Evolutionary conservation across 768 basidiomycete genomes (phyloP).

Genomic region (Russula abietina): DNA sequence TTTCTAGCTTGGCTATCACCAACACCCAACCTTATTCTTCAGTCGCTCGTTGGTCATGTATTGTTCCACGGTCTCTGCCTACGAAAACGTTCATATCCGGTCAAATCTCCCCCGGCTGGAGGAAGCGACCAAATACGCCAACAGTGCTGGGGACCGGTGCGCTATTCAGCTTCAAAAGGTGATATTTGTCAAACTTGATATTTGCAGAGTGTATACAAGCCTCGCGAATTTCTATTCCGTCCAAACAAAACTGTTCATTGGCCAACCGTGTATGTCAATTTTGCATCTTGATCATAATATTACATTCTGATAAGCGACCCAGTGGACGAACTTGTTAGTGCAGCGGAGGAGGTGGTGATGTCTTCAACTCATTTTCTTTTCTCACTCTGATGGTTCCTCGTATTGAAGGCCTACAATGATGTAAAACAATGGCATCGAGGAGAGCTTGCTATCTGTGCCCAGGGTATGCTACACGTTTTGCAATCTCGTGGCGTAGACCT

Average conservation of each 20-base stretch:
- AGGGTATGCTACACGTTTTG: constrained; percentile 36
- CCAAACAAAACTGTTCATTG: constrained; percentile 49
- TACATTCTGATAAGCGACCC: constrained; percentile 6
- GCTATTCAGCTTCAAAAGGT: constrained; percentile 5
- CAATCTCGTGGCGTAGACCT: background rate
- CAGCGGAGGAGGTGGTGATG: constrained; percentile 54
- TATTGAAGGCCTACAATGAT: constrained; percentile 48
- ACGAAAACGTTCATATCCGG: constrained; percentile 59
- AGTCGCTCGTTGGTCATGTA: constrained; percentile 60
- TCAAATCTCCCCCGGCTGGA: constrained; percentile 55
- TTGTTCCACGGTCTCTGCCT: constrained; percentile 58
- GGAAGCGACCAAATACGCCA: constrained; percentile 57
- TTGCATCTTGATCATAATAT: background rate
- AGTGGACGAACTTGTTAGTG: constrained; percentile 54
- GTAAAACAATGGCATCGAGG: constrained; percentile 50
- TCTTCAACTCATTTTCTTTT: background rate
- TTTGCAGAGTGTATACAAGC: constrained; percentile 51
- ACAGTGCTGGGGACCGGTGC: constrained; percentile 62
- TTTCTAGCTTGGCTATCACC: background rate
- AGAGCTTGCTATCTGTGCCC: constrained; percentile 48
- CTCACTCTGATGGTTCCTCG: background rate
- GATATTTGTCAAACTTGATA: background rate
- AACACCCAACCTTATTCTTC: constrained; percentile 14
- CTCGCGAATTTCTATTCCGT: constrained; percentile 53
- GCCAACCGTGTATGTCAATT: constrained; percentile 50